Evolutionary conservation across 371 early-diverging fungal genomes (phyloP), one percentile per base, ranked within the genome.

Genomic region (Syncephalastrum racemosum): DNA sequence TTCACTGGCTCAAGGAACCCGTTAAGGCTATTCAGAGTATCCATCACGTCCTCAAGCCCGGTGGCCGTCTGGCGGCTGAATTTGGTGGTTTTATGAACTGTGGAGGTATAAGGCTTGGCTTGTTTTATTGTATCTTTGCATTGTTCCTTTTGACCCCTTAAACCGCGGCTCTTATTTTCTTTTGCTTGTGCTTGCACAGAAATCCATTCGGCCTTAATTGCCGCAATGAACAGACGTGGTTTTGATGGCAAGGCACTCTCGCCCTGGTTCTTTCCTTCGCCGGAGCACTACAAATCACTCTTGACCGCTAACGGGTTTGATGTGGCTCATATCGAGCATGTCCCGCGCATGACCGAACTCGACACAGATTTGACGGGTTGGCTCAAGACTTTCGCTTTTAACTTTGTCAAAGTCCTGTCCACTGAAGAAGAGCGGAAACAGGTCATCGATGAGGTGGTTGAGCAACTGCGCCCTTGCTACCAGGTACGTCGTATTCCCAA

Each of bases 1-100:
- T 89, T 13, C 91, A 90, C 60, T 90, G 89, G 91, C 80, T 90
- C 71, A 88, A 82, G 46, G 81, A 86, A 46, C 88, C 87, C 8
- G 69, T 59, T 12, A 73, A 79, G 20, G 87, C 82, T 1, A 79
- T 88, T 53, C 63, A 65, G 41, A 85, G 85, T 13, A 82, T 86
- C 25, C 64, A 75, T 44, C 66, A 77, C 41, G 62, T 70, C 5
- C 72, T 90, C 39, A 83, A 81, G 47, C 75, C 82, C 12, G 65
- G 63, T 15, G 89, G 88, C 13, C 64, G 81, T 3, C 79, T 88
- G 54, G 85, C 86, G 15, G 84, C 77, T 24, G 90, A 89, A 61
- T 62, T 80, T 46, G 86, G 86, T n/a, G 84, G 85, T 13, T 73
- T 67, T 23, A 62, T 79, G 64, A 87, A 87, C 46, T 51, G 73